Conservation (phyloP, 257 asterid genomes). For the Fraxinus excelsior region DNA sequence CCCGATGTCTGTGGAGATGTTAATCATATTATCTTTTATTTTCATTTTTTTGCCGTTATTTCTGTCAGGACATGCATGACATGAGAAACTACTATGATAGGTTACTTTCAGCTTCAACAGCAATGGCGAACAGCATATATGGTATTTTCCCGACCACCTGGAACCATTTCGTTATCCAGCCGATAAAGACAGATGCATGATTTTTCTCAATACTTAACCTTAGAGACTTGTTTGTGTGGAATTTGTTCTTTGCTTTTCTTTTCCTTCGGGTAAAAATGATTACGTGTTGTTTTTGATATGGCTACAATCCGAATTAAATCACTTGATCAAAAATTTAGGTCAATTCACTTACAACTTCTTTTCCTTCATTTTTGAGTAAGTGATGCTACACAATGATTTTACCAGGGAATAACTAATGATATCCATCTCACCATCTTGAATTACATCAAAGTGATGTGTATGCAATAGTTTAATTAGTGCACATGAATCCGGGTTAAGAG, state of each 20-base stretch:
- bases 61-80: slow-evolving; percentile 79
- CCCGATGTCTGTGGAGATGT: not conserved
- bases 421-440: slow-evolving; percentile 9
- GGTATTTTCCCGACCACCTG: slow-evolving; percentile 41
- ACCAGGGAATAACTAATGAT: not conserved
- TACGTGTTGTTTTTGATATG: not conserved
- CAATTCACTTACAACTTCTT: slow-evolving; percentile 6
- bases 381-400: slow-evolving; percentile 4
- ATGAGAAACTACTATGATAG: slow-evolving; percentile 91
- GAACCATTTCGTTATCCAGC: not conserved
- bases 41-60: not conserved
- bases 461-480: slow-evolving; percentile 14
- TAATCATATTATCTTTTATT: not conserved
- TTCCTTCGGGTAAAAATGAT: not conserved
- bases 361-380: not conserved
- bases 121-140: slow-evolving; percentile 86
- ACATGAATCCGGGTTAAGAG: not conserved
- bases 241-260: slow-evolving; percentile 7
- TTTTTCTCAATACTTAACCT: not conserved
- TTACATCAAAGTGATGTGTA: slow-evolving; percentile 19
- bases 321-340: not conserved
- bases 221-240: slow-evolving; percentile 13
- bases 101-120: slow-evolving; percentile 91
- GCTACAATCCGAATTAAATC: not conserved
- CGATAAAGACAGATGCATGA: not conserved